A percentile compares a stretch with the other conserved stretches of the same genome.
These are phyloP conservation scores for Plantago major DNA, from an alignment of 257 asterid species.

Conservation along the genomic window DNA sequence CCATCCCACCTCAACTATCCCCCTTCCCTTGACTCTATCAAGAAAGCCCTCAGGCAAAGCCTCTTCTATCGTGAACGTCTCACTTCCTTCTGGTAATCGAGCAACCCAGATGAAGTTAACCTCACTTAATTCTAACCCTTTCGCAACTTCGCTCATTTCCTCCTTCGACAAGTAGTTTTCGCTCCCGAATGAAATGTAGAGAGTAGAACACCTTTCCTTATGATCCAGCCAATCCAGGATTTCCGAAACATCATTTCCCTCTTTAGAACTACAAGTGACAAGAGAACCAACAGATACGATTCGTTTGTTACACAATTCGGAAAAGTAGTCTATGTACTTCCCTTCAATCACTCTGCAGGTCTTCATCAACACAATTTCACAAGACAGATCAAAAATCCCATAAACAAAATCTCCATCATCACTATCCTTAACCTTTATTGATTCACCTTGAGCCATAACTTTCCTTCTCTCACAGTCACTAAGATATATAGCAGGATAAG, in stretches of 20 bases:
- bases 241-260: background rate
- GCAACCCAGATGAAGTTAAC: constrained; percentile 40
- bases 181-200: constrained; percentile 45
- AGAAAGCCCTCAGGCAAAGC: constrained; percentile 28
- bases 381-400: constrained; percentile 25
- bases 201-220: constrained; percentile 22
- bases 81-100: constrained; percentile 23
- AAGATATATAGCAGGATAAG: constrained; percentile 25
- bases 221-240: constrained; percentile 32
- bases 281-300: constrained; percentile 36
- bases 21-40: constrained; percentile 23
- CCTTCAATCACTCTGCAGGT: constrained; percentile 30
- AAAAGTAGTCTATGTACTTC: constrained; percentile 35
- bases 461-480: constrained; percentile 22
- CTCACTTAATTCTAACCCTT: constrained; percentile 29
- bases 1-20: constrained; percentile 27
- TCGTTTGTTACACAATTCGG: constrained; percentile 19
- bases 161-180: constrained; percentile 33
- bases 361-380: constrained; percentile 29
- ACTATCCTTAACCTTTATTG: constrained; percentile 8
- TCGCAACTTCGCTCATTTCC: constrained; percentile 31
- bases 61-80: background rate
- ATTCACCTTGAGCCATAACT: background rate
- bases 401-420: constrained; percentile 21
- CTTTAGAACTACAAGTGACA: constrained; percentile 1